A percentile compares a stretch with the other conserved stretches of the same genome.
phyloP scores from a whole-genome alignment of 345 rosid genomes.

The Gossypium turneri region DNA sequence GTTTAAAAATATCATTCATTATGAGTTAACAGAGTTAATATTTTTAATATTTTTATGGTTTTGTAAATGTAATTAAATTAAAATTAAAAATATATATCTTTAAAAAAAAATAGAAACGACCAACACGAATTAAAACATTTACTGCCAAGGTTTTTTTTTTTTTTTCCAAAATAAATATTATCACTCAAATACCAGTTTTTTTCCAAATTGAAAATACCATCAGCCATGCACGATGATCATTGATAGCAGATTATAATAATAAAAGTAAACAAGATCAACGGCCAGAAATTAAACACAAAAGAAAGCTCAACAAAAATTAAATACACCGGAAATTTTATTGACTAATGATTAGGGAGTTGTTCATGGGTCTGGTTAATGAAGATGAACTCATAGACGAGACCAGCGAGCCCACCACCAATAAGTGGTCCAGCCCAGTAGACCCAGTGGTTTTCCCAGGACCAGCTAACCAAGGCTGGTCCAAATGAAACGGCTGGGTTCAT shows the following conservation, averaged over 20 bases:
- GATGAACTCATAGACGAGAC: conserved; percentile 60
- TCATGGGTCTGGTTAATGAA: conserved; percentile 64
- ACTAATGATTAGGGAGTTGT: conserved; percentile 63
- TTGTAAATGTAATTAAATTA: too few species aligned
- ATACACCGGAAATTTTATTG: conserved; percentile 14
- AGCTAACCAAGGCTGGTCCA: conserved; percentile 91
- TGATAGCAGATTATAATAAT: not conserved
- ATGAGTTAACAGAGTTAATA: too few species aligned
- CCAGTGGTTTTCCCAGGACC: conserved; percentile 90
- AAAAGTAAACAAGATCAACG: conserved; percentile 13
- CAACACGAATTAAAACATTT: too few species aligned
- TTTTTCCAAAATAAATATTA: not conserved
- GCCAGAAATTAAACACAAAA: conserved; percentile 15
- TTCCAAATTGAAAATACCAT: not conserved
- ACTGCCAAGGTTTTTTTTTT: not conserved
- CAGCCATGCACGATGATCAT: conserved; percentile 1
- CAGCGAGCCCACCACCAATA: conserved; percentile 81
- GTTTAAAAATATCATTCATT: too few species aligned
- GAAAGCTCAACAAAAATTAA: conserved; percentile 11
- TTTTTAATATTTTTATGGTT: too few species aligned
- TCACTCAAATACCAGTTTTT: not conserved
- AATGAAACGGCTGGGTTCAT: conserved; percentile 97
- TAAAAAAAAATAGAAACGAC: too few species aligned
- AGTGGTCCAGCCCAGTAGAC: conserved; percentile 92
- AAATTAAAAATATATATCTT: too few species aligned